Conservation (phyloP, 1,139 yeast genomes). For the Hansenula lynferdii region DNA sequence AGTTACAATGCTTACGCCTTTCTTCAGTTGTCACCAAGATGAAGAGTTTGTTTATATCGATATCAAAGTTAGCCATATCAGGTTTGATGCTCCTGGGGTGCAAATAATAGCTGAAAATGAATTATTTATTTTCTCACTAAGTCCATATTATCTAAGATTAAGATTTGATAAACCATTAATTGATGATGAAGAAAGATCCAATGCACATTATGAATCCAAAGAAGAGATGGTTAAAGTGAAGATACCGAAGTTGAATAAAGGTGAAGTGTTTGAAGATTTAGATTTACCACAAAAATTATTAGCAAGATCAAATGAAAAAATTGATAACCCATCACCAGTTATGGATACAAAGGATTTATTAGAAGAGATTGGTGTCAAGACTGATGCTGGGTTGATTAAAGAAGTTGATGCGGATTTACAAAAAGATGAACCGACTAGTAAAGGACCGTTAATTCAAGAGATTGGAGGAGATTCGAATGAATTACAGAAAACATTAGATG, state of each 20-base stretch:
- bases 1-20: slow-evolving; percentile 90
- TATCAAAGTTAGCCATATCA: slow-evolving; percentile 55
- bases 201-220: slow-evolving; percentile 54
- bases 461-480: slow-evolving; percentile 30
- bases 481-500: slow-evolving; percentile 27
- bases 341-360: slow-evolving; percentile 18
- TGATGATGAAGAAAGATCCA: slow-evolving; percentile 64
- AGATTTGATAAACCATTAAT: slow-evolving; percentile 65
- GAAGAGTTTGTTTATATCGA: slow-evolving; percentile 61
- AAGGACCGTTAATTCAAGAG: slow-evolving; percentile 59
- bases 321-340: slow-evolving; percentile 16
- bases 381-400: slow-evolving; percentile 14
- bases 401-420: slow-evolving; percentile 26
- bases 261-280: slow-evolving; percentile 74
- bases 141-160: slow-evolving; percentile 83
- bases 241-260: slow-evolving; percentile 59
- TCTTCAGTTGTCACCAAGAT: slow-evolving; percentile 71
- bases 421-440: slow-evolving; percentile 12
- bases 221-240: slow-evolving; percentile 44
- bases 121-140: slow-evolving; percentile 73
- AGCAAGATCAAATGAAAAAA: slow-evolving; percentile 51
- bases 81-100: slow-evolving; percentile 64
- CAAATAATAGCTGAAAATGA: slow-evolving; percentile 75
- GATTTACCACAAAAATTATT: slow-evolving; percentile 79
- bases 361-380: slow-evolving; percentile 19